A percentile compares a stretch with the other conserved stretches of the same genome.
Conservation (phyloP, 805 yeast species). For the Isabelozyma gotoi region DNA sequence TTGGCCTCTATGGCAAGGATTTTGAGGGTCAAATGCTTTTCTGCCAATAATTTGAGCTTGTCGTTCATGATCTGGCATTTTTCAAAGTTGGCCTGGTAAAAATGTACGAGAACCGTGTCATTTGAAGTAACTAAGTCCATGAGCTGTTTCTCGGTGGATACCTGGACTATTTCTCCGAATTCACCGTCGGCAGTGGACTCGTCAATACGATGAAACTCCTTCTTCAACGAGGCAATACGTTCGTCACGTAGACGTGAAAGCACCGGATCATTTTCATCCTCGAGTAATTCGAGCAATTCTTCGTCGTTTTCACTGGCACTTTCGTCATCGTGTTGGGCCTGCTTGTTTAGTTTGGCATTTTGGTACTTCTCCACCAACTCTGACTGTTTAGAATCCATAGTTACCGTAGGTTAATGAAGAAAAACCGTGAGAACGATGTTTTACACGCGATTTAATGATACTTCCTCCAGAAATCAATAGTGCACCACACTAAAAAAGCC, state of each 20-base stretch:
- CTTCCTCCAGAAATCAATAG: too few species aligned
- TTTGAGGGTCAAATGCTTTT: slow-evolving; percentile 54
- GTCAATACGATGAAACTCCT: slow-evolving; percentile 39
- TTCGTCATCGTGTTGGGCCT: slow-evolving; percentile 26
- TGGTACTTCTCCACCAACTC: slow-evolving; percentile 46
- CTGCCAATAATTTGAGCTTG: slow-evolving; percentile 44
- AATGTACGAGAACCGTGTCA: slow-evolving; percentile 54
- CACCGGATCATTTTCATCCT: slow-evolving; percentile 45
- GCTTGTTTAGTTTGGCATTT: slow-evolving; percentile 31
- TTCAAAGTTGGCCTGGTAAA: slow-evolving; percentile 58
- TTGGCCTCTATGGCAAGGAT: slow-evolving; percentile 59
- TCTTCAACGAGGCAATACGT: slow-evolving; percentile 56
- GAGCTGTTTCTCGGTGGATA: slow-evolving; percentile 55
- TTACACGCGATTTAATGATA: too few species aligned
- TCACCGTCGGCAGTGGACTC: slow-evolving; percentile 27
- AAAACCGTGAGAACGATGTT: too few species aligned
- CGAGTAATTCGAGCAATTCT: slow-evolving; percentile 51
- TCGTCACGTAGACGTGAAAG: slow-evolving; percentile 57
- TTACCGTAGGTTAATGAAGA: not conserved
- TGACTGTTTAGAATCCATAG: slow-evolving; percentile 33
- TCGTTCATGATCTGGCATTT: slow-evolving; percentile 63
- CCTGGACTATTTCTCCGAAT: slow-evolving; percentile 39
- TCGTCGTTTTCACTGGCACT: slow-evolving; percentile 26
- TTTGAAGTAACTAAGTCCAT: slow-evolving; percentile 49
- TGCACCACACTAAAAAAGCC: too few species aligned